Base-by-base conservation (phyloP, 2,329 filamentous ascomycete genomes). In the Plenodomus biglobosus region DNA sequence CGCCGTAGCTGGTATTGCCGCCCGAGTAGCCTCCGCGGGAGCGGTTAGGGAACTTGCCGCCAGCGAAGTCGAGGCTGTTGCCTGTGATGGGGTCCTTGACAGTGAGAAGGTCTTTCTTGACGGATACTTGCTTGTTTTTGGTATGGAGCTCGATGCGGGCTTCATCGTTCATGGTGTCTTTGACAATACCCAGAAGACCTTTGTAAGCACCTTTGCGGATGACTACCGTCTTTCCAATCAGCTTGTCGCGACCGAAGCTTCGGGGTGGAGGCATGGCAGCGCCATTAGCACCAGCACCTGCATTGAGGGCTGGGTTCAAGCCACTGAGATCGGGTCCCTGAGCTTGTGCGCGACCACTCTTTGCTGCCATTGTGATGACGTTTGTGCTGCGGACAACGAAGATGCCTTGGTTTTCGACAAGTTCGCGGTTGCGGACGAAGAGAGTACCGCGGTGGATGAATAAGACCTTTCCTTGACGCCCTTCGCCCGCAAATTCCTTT, bases 381-480 rank as follows among this genome's bases (percentile, higher is more conserved):
- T 91, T 95, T 62, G 82, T 86, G 37, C 90, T 87, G 53, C 92
- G 85, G 15, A 88, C 87, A 27, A 97, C 92, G 61, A 95, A 95
- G 8, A 97, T 86, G 55, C 94, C 86, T 0, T 90, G 86, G 65
- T 96, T 95, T 68, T 97, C 91, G 37, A 85, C 87, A 44, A 86
- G 85, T 38, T 88, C 83, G 53, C 92, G 86, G 67, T 89, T 95
- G 66, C 95, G 89, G 45, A 95, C 77, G 76, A 95, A 99, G 16
- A 96, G 82, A 68, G 85, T 95, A n/a, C 90, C 90, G 42, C 94
- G 86, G 71, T 97, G 87, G 47, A 99, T 92, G 71, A 97, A 92
- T 47, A 96, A 83, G 58, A 99, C 95, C 59, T 89, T 89, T 59
- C 94, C 94, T 61, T 87, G 85, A 46, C 90, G 86, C 59, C 87